phyloP scores from a whole-genome alignment of 1,139 yeast species.

The Meyerozyma sp. region DNA sequence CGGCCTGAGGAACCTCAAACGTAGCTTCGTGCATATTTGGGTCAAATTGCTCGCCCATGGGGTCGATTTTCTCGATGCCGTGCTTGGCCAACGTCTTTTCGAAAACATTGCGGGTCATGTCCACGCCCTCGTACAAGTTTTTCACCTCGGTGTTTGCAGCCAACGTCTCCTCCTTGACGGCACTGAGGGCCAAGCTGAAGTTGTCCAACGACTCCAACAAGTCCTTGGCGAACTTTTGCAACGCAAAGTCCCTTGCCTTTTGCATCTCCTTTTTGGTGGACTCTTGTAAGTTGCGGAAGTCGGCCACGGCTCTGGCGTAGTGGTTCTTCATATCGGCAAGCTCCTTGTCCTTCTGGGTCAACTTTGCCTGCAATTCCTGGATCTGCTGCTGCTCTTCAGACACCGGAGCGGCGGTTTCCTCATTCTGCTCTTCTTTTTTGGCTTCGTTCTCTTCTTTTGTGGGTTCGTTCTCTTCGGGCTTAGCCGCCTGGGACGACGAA shows the following conservation, averaged over 20 bases:
- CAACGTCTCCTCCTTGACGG: constrained; percentile 66
- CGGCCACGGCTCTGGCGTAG: constrained; percentile 81
- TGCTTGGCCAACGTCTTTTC: constrained; percentile 79
- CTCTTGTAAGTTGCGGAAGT: constrained; percentile 89
- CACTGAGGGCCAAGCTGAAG: constrained; percentile 79
- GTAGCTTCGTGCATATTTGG: constrained; percentile 94
- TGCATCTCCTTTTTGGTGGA: constrained; percentile 83
- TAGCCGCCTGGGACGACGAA: constrained; percentile 7
- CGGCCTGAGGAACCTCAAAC: constrained; percentile 83
- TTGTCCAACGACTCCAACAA: constrained; percentile 87
- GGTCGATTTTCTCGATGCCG: constrained; percentile 78
- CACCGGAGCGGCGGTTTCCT: constrained; percentile 6
- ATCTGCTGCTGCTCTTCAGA: constrained; percentile 8
- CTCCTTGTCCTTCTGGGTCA: constrained; percentile 70
- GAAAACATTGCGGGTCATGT: constrained; percentile 83
- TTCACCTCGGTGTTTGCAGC: constrained; percentile 58
- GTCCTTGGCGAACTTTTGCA: constrained; percentile 90
- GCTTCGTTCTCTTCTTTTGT: constrained; percentile 8
- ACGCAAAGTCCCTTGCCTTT: constrained; percentile 85
- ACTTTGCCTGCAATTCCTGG: constrained; percentile 48
- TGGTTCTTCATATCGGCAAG: constrained; percentile 78
- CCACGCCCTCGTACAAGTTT: constrained; percentile 82
- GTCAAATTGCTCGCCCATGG: constrained; percentile 80
- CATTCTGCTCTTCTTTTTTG: constrained; percentile 1
- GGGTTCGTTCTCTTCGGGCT: constrained; percentile 7